Evolutionary conservation across 2,329 filamentous ascomycete species (phyloP).

Genomic region (Exophiala sp.): DNA sequence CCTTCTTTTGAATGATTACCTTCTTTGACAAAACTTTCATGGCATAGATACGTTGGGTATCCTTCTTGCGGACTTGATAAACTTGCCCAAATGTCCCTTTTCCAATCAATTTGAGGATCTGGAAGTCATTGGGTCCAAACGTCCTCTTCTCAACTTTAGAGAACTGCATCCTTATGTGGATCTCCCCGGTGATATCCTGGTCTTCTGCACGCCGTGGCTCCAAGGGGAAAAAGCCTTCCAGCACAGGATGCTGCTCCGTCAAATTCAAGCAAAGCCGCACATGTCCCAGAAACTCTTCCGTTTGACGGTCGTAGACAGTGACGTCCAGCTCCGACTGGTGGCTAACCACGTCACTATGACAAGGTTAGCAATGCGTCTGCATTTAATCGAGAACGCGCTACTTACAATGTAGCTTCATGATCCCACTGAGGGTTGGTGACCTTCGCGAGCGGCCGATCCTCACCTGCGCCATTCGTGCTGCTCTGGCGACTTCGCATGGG

Average conservation of each 20-base stretch:
- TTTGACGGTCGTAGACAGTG: slow-evolving; percentile 84
- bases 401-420: slow-evolving; percentile 90
- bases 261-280: slow-evolving; percentile 71
- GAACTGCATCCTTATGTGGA: slow-evolving; percentile 79
- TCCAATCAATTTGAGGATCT: slow-evolving; percentile 91
- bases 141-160: slow-evolving; percentile 83
- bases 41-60: slow-evolving; percentile 90
- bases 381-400: slow-evolving; percentile 25
- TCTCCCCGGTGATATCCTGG: slow-evolving; percentile 71
- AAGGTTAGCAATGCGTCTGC: slow-evolving; percentile 30
- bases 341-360: slow-evolving; percentile 77
- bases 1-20: slow-evolving; percentile 99
- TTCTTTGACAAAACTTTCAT: slow-evolving; percentile 99
- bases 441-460: slow-evolving; percentile 56
- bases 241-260: slow-evolving; percentile 61
- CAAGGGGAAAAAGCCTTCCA: slow-evolving; percentile 81
- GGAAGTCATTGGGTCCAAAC: slow-evolving; percentile 90
- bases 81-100: slow-evolving; percentile 98
- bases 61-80: slow-evolving; percentile 96
- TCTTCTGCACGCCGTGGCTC: slow-evolving; percentile 74
- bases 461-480: slow-evolving; percentile 80
- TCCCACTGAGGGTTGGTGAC: slow-evolving; percentile 90
- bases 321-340: slow-evolving; percentile 86
- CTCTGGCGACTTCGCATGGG: slow-evolving; percentile 96
- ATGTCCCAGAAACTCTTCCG: slow-evolving; percentile 88